Evolutionary conservation across 345 rosid species (phyloP).

Genomic region (Arabis hirsuta): DNA sequence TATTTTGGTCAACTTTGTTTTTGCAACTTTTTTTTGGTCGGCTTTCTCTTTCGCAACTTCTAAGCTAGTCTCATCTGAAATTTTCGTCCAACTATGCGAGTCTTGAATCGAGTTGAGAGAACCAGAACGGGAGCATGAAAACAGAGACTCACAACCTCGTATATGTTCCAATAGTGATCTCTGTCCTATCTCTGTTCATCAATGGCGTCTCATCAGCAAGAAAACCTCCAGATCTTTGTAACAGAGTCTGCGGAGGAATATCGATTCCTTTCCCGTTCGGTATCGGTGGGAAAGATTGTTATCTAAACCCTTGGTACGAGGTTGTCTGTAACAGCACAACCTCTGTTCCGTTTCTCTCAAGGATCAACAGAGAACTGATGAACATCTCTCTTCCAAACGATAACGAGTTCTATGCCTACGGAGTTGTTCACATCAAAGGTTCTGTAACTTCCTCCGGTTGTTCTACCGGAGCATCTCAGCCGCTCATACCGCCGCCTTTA

Average conservation of each 20-base stretch:
- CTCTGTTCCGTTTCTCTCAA: constrained; percentile 37
- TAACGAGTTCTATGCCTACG: background rate
- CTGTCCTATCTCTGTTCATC: constrained; percentile 31
- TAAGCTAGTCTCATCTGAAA: background rate
- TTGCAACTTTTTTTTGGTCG: background rate
- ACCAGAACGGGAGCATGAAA: constrained; percentile 25
- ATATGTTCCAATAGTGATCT: background rate
- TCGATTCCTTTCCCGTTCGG: constrained; percentile 39
- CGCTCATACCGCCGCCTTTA: constrained; percentile 15
- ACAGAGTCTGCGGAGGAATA: constrained; percentile 35
- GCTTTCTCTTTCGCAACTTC: background rate
- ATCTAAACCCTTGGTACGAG: constrained; percentile 44
- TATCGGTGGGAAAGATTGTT: constrained; percentile 36
- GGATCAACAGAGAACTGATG: constrained; percentile 37
- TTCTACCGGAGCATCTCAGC: constrained; percentile 2
- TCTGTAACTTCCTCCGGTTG: constrained; percentile 38
- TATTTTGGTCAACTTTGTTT: background rate
- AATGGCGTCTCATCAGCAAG: constrained; percentile 31
- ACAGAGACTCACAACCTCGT: constrained; percentile 21
- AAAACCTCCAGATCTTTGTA: constrained; percentile 38
- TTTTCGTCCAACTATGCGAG: background rate
- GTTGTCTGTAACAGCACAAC: constrained; percentile 28
- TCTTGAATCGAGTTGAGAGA: background rate
- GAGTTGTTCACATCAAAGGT: constrained; percentile 38
- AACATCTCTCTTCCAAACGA: constrained; percentile 19